Base-by-base conservation (phyloP, 1,139 yeast genomes). In the Protomyces inouyei region DNA sequence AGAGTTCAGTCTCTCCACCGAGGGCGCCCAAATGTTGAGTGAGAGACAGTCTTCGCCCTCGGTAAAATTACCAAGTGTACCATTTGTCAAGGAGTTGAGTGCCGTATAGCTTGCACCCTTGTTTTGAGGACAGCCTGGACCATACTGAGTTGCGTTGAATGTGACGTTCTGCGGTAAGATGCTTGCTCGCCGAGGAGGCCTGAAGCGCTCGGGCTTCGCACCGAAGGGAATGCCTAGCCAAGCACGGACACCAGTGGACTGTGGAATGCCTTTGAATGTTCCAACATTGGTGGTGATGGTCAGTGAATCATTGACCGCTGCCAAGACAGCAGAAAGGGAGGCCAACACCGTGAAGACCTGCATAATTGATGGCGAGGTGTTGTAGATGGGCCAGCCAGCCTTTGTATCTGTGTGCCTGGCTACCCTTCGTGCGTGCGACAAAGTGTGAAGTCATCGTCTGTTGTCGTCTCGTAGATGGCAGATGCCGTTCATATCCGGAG, bases 1-100 rank as follows among this genome's bases (percentile, higher is more conserved):
- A 38, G 64, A n/a, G 12, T 60, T 53, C 23, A 46, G 40, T n/a
- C 55, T 14, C 14, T 46, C 51, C 32, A 35, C 18, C 16, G 32
- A 25, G 1, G 64, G 64, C 12, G 64, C 37, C 59, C 59, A 60
- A 36, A 60, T 60, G 38, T 60, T 60, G 28, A 60, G 51, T 14
- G 53, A 53, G 25, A 60, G 64, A 21, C 64, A 60, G 32, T 60
- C 64, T 40, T 60, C 64, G 25, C 64, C 57, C 43, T 59, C 63
- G 16, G 63, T 59, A 4, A 40, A 55, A 23, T 59, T 59, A 12
- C 63, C 63, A 10, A 59, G 57, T 18, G 48, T n/a, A 18, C 12
- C 12, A 21, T 14, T 12, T 21, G 35, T 35, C 18, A 59, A 52
- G 53, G 45, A 21, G 37, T 59, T 40, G 53, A 59, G 54, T 3